These are phyloP conservation scores for Rhizopus stolonifer DNA, from an alignment of 371 early-diverging fungal genomes.

Conservation along the genomic window DNA sequence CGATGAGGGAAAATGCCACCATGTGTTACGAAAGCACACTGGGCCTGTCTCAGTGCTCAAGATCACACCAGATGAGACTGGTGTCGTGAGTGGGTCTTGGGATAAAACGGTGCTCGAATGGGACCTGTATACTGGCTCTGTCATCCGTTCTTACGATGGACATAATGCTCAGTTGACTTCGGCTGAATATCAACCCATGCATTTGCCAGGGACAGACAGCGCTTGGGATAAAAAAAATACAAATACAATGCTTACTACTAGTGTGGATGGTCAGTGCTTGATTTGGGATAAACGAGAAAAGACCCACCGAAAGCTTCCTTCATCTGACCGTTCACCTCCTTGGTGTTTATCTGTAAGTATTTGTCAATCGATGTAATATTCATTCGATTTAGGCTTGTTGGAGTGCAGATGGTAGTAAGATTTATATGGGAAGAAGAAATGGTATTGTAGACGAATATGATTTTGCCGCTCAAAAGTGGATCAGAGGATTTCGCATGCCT, in stretches of 20 bases:
- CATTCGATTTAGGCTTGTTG: constrained; percentile 88
- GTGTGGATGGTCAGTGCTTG: constrained; percentile 81
- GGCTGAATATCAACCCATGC: constrained; percentile 67
- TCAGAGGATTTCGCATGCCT: constrained; percentile 81
- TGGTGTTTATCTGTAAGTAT: constrained; percentile 79
- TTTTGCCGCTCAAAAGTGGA: constrained; percentile 60
- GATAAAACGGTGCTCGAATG: constrained; percentile 83
- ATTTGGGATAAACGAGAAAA: constrained; percentile 82
- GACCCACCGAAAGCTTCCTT: constrained; percentile 53
- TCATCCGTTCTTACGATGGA: constrained; percentile 68
- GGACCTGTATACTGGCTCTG: constrained; percentile 84
- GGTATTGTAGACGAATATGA: constrained; percentile 91
- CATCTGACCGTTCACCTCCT: constrained; percentile 78
- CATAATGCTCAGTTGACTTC: constrained; percentile 84
- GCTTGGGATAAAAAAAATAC: constrained; percentile 36
- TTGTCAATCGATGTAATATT: background rate
- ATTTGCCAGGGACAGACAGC: constrained; percentile 19
- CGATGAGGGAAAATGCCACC: constrained; percentile 88
- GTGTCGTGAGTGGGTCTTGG: constrained; percentile 91
- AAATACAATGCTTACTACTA: constrained; percentile 70
- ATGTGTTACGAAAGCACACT: constrained; percentile 77
- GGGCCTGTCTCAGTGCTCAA: constrained; percentile 82
- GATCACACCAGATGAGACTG: constrained; percentile 74
- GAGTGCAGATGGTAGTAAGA: constrained; percentile 75
- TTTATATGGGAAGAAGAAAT: constrained; percentile 81